Conservation (phyloP, 1,139 yeast species). For the Yamadazyma epiphylla region DNA sequence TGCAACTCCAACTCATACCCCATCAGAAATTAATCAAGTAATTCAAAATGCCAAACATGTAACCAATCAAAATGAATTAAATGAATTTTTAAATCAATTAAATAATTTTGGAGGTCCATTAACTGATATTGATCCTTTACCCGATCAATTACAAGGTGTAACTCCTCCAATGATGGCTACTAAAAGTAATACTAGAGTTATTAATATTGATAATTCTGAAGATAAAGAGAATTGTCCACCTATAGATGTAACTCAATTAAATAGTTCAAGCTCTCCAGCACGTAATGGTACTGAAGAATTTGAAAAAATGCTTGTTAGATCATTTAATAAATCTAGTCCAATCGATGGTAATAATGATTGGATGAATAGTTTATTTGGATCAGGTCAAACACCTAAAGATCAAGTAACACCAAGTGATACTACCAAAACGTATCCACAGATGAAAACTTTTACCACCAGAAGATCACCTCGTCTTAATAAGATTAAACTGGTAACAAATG, state of each 20-base stretch:
- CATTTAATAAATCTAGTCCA: constrained; percentile 35
- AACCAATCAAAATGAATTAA: constrained; percentile 37
- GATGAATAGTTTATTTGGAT: constrained; percentile 35
- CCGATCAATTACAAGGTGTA: constrained; percentile 25
- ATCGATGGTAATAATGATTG: constrained; percentile 20
- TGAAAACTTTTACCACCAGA: constrained; percentile 25
- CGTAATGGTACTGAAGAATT: constrained; percentile 27
- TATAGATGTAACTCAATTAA: constrained; percentile 10
- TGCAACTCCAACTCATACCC: constrained; percentile 43
- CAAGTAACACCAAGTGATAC: constrained; percentile 38
- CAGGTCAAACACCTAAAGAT: constrained; percentile 45
- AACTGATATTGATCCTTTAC: constrained; percentile 52
- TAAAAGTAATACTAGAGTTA: constrained; percentile 43
- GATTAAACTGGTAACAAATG: constrained; percentile 24
- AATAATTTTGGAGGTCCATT: constrained; percentile 50
- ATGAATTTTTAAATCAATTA: constrained; percentile 47
- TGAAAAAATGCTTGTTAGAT: constrained; percentile 36
- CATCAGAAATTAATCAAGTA: constrained; percentile 42
- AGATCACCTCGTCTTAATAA: constrained; percentile 21
- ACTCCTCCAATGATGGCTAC: constrained; percentile 52
- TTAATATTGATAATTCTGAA: constrained; percentile 37
- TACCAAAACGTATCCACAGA: constrained; percentile 18
- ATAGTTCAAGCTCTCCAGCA: constrained; percentile 15
- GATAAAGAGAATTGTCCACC: constrained; percentile 42
- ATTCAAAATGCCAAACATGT: constrained; percentile 23